These are phyloP conservation scores for Rosa persica DNA, from an alignment of 306 rosid species.

Conservation along the genomic window DNA sequence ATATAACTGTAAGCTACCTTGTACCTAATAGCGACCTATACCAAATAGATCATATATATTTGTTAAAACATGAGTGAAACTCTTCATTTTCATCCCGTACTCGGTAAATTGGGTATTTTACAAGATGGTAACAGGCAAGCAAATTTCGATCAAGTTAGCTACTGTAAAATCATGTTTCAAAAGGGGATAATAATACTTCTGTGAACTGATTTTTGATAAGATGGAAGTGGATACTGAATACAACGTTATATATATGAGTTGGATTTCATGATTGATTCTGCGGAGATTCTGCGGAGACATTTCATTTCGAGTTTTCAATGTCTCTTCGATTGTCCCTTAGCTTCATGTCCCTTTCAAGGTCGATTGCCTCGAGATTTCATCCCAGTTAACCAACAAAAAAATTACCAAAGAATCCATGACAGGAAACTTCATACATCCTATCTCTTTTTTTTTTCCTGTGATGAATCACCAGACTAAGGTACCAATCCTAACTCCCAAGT, in stretches of 20 bases:
- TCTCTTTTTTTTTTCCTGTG: not conserved
- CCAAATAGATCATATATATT: not conserved
- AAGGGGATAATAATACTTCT: not conserved
- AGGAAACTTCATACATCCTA: slow-evolving; percentile 3
- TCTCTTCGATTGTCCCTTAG: not conserved
- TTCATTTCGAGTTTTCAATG: not conserved
- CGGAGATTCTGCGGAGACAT: not conserved
- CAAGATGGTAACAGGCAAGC: not conserved
- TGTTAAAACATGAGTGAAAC: not conserved
- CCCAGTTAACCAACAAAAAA: slow-evolving; percentile 8
- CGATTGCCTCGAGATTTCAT: slow-evolving; percentile 26
- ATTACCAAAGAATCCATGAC: not conserved
- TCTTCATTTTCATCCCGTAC: not conserved
- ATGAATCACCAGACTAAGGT: not conserved
- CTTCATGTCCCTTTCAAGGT: slow-evolving; percentile 22
- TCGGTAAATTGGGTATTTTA: not conserved
- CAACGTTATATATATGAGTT: slow-evolving; percentile 6
- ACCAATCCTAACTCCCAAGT: not conserved
- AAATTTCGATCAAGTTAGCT: not conserved
- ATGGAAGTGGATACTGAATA: not conserved
- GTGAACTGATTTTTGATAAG: not conserved
- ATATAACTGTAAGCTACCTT: not conserved
- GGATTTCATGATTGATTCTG: not conserved
- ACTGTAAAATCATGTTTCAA: not conserved
- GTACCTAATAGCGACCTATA: not conserved